Evolutionary conservation across 345 rosid genomes (phyloP), one percentile per base, ranked within the genome.

Genomic region (Populus davidiana): DNA sequence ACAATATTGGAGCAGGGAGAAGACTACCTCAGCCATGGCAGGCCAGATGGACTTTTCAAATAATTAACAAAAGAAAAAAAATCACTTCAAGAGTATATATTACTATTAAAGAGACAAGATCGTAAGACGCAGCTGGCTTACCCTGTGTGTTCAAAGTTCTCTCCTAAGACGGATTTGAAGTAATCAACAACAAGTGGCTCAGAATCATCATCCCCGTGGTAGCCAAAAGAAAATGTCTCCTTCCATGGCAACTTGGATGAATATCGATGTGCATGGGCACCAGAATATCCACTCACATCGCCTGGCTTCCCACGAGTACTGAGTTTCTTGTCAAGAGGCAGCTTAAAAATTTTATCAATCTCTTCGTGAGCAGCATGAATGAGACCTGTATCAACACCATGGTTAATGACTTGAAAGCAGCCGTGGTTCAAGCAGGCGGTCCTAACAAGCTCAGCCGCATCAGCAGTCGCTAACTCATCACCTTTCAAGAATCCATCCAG

Each of bases 241-340:
- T 90, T 90, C 94, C 94, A 90, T 1, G 92, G 91, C 79, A 90
- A 65, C 81, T 87, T 89, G 25, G 92, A 79, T 8, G 90, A 79
- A 36, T 63, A 86, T 66, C 91, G 67, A 70, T 86, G 86, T 0
- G 89, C 87, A 69, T 89, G 92, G 11, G 92, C 92, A 6, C 84
- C 89, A 2, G 92, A 76, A 65, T 85, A 90, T 4, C 94, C 92
- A 2, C 27, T 39, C n/a, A 82, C 78, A 1, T 66, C 68, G 2
- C 87, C 88, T 0, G 88, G 83, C 73, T 74, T 85, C 77, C 83
- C 79, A 10, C 70, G 81, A 61, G 81, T 39, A 29, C 84, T 70
- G 36, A 77, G 86, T 78, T 90, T 90, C 78, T 75, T 78, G 25
- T 77, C 79, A 1, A 80, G 61, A 2, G 94, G 88, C 0, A 89